Conservation (phyloP, 139 green algal genomes). For the Bryopsis sp. region DNA sequence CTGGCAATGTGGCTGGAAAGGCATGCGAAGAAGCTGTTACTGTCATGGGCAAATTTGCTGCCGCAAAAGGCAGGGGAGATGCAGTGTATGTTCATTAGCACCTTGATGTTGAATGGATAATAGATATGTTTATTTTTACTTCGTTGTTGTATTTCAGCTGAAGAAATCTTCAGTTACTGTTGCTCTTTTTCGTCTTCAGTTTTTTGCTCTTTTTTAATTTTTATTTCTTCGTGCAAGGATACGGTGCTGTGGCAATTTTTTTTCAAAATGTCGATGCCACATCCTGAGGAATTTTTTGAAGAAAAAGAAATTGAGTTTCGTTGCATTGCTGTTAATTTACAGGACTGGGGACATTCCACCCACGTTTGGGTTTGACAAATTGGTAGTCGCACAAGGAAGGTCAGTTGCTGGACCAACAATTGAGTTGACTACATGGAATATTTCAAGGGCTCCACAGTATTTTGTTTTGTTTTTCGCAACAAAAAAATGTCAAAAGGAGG, state of each 20-base stretch:
- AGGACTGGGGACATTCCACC: conserved; percentile 14
- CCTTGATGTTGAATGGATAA: no score
- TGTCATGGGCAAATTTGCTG: conserved; percentile 15
- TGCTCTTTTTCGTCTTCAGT: no score
- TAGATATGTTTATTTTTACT: no score
- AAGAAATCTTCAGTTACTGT: no score
- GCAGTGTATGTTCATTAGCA: no score
- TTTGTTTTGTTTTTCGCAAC: no score
- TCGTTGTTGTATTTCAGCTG: no score
- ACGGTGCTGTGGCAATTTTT: no score
- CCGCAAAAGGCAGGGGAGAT: neutral
- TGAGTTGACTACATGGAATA: neutral
- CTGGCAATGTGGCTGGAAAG: neutral
- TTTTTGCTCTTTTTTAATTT: no score
- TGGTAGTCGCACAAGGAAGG: conserved; percentile 1
- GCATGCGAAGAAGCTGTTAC: conserved; percentile 15
- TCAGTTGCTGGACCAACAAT: neutral
- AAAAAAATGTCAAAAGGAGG: no score
- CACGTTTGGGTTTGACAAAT: conserved; percentile 4
- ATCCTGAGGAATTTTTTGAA: neutral
- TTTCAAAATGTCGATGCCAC: conserved; percentile 8
- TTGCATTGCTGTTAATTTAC: neutral
- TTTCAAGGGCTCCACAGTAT: no score
- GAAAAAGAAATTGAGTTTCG: neutral
- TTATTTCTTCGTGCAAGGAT: no score